These are phyloP conservation scores for Tillandsia fasciculata DNA, from an alignment of 176 grass and related monocot species.

Conservation along the genomic window DNA sequence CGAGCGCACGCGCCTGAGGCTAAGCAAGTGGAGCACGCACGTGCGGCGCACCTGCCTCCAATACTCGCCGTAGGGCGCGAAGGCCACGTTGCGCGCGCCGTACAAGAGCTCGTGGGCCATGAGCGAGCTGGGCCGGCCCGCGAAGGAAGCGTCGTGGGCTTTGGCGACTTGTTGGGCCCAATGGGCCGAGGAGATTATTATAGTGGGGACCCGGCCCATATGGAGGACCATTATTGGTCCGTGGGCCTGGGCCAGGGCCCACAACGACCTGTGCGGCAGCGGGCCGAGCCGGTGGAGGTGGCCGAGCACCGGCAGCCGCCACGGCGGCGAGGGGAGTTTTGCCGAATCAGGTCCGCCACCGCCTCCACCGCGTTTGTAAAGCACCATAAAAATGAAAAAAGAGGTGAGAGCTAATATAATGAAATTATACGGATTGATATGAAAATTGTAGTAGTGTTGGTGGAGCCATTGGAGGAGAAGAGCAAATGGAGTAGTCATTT, in stretches of 20 bases:
- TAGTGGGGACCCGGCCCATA: constrained; percentile 32
- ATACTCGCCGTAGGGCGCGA: constrained; percentile 40
- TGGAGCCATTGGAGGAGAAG: too few relatives aligned
- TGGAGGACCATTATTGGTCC: constrained; percentile 45
- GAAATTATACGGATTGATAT: too few relatives aligned
- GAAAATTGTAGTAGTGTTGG: too few relatives aligned
- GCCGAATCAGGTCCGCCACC: too few relatives aligned
- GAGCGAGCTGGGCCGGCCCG: constrained; percentile 17
- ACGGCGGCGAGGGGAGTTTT: constrained; percentile 1
- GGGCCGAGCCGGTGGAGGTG: constrained; percentile 42
- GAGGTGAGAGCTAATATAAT: too few relatives aligned
- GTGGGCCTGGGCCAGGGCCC: constrained; percentile 13
- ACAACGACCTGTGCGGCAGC: constrained; percentile 23
- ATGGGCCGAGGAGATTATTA: constrained; percentile 40
- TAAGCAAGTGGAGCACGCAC: constrained; percentile 44
- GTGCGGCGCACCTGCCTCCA: constrained; percentile 50
- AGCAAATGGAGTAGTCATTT: too few relatives aligned
- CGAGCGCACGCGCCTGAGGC: constrained; percentile 13
- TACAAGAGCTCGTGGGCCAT: constrained; percentile 31
- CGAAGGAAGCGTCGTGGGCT: constrained; percentile 38
- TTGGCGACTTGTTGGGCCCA: constrained; percentile 36
- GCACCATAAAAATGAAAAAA: too few relatives aligned
- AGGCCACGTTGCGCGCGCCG: constrained; percentile 22
- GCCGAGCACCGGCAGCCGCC: constrained; percentile 38
- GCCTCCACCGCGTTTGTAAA: too few relatives aligned